phyloP scores from a whole-genome alignment of 2,329 filamentous ascomycete genomes.

The Arthrinium phaeospermum region DNA sequence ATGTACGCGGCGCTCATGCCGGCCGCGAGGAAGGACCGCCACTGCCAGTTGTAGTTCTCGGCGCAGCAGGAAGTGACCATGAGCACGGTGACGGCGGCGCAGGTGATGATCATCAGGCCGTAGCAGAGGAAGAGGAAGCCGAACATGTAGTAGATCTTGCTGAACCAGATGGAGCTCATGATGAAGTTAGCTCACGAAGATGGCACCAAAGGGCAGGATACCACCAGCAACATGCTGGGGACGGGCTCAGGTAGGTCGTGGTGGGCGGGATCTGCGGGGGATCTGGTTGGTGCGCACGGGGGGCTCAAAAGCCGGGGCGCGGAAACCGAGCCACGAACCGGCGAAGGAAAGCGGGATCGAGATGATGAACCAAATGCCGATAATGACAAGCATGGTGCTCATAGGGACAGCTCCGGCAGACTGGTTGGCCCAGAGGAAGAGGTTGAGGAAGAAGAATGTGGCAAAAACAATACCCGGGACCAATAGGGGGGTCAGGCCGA shows the following conservation, averaged over 20 bases:
- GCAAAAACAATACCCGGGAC: slow-evolving; percentile 87
- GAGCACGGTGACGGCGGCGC: slow-evolving; percentile 87
- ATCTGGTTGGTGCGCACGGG: slow-evolving; percentile 98
- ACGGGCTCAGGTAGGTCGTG: slow-evolving; percentile 81
- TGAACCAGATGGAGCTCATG: slow-evolving; percentile 99
- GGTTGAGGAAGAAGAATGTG: slow-evolving; percentile 90
- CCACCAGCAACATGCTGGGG: slow-evolving; percentile 90
- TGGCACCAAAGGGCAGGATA: slow-evolving; percentile 91
- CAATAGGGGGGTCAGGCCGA: slow-evolving; percentile 82
- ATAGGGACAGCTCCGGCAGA: slow-evolving; percentile 96
- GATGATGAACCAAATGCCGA: slow-evolving; percentile 96
- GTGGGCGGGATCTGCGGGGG: slow-evolving; percentile 92
- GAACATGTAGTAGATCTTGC: slow-evolving; percentile 99
- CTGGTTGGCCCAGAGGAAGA: slow-evolving; percentile 93
- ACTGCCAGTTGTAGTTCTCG: slow-evolving; percentile 99
- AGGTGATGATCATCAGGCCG: slow-evolving; percentile 94
- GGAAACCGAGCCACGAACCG: slow-evolving; percentile 94
- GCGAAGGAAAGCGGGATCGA: slow-evolving; percentile 89
- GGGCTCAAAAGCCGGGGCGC: slow-evolving; percentile 70
- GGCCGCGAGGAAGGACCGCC: slow-evolving; percentile 90
- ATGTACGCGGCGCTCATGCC: slow-evolving; percentile 92
- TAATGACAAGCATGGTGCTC: slow-evolving; percentile 92
- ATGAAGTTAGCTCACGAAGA: slow-evolving; percentile 99
- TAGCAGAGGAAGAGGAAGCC: slow-evolving; percentile 98
- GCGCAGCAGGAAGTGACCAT: slow-evolving; percentile 95